Conservation (phyloP, 768 basidiomycete genomes). For the Boletus sp. region DNA sequence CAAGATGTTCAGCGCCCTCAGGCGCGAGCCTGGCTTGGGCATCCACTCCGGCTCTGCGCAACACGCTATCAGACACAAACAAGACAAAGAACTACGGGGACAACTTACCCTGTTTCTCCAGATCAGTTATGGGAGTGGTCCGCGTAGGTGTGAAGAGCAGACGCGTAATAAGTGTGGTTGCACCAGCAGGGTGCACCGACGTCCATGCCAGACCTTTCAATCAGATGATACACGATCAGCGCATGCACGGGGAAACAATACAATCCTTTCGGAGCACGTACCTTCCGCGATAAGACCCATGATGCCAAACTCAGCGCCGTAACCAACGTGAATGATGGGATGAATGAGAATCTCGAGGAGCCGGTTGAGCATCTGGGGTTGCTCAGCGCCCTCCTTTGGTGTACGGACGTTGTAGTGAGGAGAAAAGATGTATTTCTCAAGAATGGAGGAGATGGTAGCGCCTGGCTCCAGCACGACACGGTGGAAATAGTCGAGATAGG, state of each 20-base stretch:
- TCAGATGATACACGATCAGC: neutral
- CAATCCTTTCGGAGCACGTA: conserved; percentile 13
- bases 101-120: conserved; percentile 20
- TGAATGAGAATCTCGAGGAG: conserved; percentile 61
- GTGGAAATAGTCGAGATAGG: conserved; percentile 33
- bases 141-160: conserved; percentile 26
- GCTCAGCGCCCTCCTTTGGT: conserved; percentile 27
- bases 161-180: conserved; percentile 37
- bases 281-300: conserved; percentile 66
- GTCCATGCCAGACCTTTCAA: conserved; percentile 57
- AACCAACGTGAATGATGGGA: conserved; percentile 62
- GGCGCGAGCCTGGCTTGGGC: conserved; percentile 33
- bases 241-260: neutral
- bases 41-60: conserved; percentile 23
- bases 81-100: neutral
- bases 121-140: conserved; percentile 19
- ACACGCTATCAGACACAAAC: neutral
- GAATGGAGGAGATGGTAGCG: conserved; percentile 31
- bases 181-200: conserved; percentile 45
- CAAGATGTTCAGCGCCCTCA: conserved; percentile 50
- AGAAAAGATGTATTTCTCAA: conserved; percentile 68
- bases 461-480: conserved; percentile 29
- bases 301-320: conserved; percentile 63
- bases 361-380: conserved; percentile 59
- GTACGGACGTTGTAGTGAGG: conserved; percentile 44